Evolutionary conservation across 2,329 filamentous ascomycete species (phyloP), one percentile per base, ranked within the genome.

Genomic region (Sphaerostilbella broomeana): DNA sequence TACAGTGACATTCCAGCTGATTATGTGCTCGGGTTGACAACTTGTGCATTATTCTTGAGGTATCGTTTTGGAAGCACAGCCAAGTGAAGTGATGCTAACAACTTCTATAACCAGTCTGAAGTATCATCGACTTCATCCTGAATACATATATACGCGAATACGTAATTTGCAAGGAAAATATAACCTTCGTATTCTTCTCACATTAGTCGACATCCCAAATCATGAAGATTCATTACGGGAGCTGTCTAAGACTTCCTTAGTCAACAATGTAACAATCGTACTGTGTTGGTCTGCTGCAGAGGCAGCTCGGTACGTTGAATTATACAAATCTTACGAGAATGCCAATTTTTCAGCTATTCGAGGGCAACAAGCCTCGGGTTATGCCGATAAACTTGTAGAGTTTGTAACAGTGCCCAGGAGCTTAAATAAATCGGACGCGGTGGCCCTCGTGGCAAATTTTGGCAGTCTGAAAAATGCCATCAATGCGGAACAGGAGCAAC

Each of bases 1-100:
- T 97, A 95, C 62, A 89, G 86, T 46, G 90, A 97, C 55, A 95
- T 95, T n/a, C 82, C 84, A 2, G 86, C 90, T 21, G 92, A 98
- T 64, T 98, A 94, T 60, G 83, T 90, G 7, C 70, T 97, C 17
- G 90, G 92, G 0, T 59, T 76, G 28, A 94, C 88, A 0, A 94
- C 89, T 6, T 95, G 90, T 55, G 89, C 86, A 1, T 72, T 98
- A 5, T 98, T 97, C 58, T 69, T 98, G 28, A 94, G 69, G 69
- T 69, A 33, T 28, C 50, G 6, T 8, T 16, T 10, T 11, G 17
- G 13, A 6, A 13, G 9, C 11, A 31, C 18, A 13, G 10, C 7
- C 4, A n/a, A 10, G 13, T 15, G 5, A 2, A 12, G 26, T 7
- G 11, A 15, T 25, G 21, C 40, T 48, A 13, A 49, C 22, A 2